Evolutionary conservation across 768 basidiomycete genomes (phyloP).

Genomic region (Tylopilus sp.): DNA sequence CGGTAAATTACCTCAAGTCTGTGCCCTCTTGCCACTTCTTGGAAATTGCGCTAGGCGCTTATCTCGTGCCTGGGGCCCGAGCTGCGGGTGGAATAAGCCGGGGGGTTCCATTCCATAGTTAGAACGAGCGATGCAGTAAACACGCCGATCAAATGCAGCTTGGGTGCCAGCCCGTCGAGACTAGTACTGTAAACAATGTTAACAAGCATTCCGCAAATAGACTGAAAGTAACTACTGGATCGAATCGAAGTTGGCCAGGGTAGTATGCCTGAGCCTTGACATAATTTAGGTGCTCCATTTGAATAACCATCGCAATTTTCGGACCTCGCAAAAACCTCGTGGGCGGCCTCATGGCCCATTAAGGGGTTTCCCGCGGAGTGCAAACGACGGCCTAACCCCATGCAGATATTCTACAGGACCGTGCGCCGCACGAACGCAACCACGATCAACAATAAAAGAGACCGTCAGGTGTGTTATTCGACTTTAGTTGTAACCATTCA

Average conservation of each 20-base stretch:
- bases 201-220: background rate
- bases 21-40: no score
- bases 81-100: no score
- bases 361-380: background rate
- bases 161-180: background rate
- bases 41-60: background rate
- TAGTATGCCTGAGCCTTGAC: background rate
- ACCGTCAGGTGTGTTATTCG: background rate
- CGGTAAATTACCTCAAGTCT: no score
- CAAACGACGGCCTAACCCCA: slow-evolving; percentile 1
- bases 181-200: background rate
- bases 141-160: slow-evolving; percentile 11
- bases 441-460: slow-evolving; percentile 2
- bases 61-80: background rate
- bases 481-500: background rate
- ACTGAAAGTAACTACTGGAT: background rate
- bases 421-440: background rate
- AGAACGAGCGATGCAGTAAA: background rate
- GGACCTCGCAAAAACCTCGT: slow-evolving; percentile 8
- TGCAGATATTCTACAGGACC: background rate
- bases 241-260: background rate
- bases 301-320: background rate
- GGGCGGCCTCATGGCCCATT: slow-evolving; percentile 12
- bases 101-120: slow-evolving; percentile 5
- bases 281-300: background rate